Base-by-base conservation (phyloP, 768 basidiomycete genomes). In the Russula lepida region DNA sequence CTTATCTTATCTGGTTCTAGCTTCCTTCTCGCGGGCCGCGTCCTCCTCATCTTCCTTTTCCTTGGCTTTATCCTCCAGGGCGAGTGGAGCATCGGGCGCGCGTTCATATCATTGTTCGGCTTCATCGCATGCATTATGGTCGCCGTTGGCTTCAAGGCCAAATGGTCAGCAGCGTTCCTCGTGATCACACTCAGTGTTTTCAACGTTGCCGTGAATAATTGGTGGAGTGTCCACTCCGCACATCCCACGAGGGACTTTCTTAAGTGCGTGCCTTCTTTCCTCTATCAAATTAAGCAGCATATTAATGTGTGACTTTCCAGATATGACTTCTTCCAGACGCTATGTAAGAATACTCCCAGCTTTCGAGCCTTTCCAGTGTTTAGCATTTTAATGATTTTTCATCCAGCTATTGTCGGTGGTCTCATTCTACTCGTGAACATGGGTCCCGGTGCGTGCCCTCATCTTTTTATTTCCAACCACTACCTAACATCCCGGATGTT, bases 301-400 rank as follows among this genome's bases (percentile, higher is more conserved):
- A 47, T 50, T 59, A 54, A 53, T 59, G 69, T 75, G 53, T 77
- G 54, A 27, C n/a, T 52, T 25, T 50, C 19, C 64, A 92, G 91
- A 81, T 97, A 98, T 70, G 97, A 99, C 76, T 99, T 99, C 78
- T 98, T 97, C 89, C 94, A 98, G 76, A 98, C 94, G 33, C 80
- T 97, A 35, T 97, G 82, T 85, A 66, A 70, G 76, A 39, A 28
- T 17, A 39, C 56, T 54, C 30, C 15, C 33, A 13, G 28, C 39
- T 54, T 21, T 39, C 55, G 35, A 41, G 47, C 13, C 21, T 28
- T 44, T 52, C 19, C n/a, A 27, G 32, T 27, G 27, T 48, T 60
- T 25, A 69, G 62, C 49, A 19, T 41, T 39, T 44, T 52, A n/a
- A 2, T 63, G 51, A 1, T 21, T 23, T 27, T 27, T 44, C 39